Base-by-base conservation (phyloP, 2,329 filamentous ascomycete genomes). In the Ophiosphaerella korrae region DNA sequence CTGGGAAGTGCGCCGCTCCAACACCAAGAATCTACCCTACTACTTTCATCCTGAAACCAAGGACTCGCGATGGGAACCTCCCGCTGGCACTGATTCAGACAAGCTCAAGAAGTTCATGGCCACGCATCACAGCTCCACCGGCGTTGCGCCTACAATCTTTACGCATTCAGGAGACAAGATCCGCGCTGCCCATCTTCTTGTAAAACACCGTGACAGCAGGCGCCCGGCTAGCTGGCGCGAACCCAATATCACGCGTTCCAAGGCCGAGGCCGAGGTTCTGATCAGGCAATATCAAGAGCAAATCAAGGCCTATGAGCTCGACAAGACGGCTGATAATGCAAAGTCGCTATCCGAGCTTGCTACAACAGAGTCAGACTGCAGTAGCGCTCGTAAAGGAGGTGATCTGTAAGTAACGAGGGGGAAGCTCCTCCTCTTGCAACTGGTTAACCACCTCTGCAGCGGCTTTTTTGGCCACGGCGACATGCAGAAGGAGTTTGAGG, bases 401-500 rank as follows among this genome's bases (percentile, higher is more conserved):
- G 94, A 99, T 73, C 78, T 99, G 78, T 88, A 76, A 73, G 84
- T 82, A 35, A 8, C n/a, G 26, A 26, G 38, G 23, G 32, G 42
- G 31, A 14, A 13, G 32, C 13, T 34, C 9, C 11, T 18, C 8
- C 26, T 12, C 16, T 34, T 21, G 39, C 26, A 38, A 42, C 11
- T 39, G 39, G 43, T 29, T 16, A 40, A 45, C 46, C 46, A 39
- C 55, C 44, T 45, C 14, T 41, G 35, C 45, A 88, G 85, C 57
- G 94, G 94, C 16, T 96, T 92, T 76, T 99, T 99, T 74, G 92
- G 91, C 48, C 87, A 84, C 66, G 91, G 92, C 24, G 93, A 97
- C 68, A 99, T 99, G 94, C 94, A 99, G 74, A 93, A 92, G 79
- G 93, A 97, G 77, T 99, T 99, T 70, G 94, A 99, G 77, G 91